phyloP scores from a whole-genome alignment of 371 early-diverging fungal genomes.

The Mortierella sp. region DNA sequence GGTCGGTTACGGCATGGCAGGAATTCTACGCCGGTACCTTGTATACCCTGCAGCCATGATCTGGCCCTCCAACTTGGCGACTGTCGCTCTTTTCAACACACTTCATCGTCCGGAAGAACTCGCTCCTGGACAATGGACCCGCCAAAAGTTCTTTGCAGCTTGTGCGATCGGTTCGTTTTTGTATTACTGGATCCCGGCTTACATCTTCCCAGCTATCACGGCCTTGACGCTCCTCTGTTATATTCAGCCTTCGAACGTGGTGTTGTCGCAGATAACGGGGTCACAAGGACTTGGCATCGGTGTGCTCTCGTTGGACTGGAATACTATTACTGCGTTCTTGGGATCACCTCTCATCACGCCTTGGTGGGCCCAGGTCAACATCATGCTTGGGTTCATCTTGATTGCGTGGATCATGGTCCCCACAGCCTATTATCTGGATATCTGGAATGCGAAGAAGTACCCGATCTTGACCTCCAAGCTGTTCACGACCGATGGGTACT shows the following conservation, averaged over 20 bases:
- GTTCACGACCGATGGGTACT: conserved; percentile 34
- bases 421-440: conserved; percentile 32
- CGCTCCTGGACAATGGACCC: conserved; percentile 45
- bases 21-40: conserved; percentile 78
- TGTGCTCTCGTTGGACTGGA: conserved; percentile 50
- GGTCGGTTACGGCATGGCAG: conserved; percentile 91
- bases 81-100: conserved; percentile 79
- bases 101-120: conserved; percentile 73
- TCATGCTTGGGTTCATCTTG: conserved; percentile 38
- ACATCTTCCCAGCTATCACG: conserved; percentile 64
- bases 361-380: conserved; percentile 56
- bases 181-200: conserved; percentile 73
- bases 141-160: conserved; percentile 73
- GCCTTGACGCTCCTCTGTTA: conserved; percentile 74
- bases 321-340: conserved; percentile 47
- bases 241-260: conserved; percentile 69
- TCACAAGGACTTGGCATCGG: conserved; percentile 48
- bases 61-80: conserved; percentile 87
- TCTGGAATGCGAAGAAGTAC: conserved; percentile 43
- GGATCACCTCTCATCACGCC: conserved; percentile 45
- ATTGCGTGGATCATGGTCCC: conserved; percentile 51
- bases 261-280: conserved; percentile 68
- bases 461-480: conserved; percentile 40
- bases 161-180: conserved; percentile 61
- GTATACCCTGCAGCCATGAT: conserved; percentile 87